Evolutionary conservation across 2,329 filamentous ascomycete genomes (phyloP), one percentile per base, ranked within the genome.

Genomic region (Aspergillus fumigatiaffinis): DNA sequence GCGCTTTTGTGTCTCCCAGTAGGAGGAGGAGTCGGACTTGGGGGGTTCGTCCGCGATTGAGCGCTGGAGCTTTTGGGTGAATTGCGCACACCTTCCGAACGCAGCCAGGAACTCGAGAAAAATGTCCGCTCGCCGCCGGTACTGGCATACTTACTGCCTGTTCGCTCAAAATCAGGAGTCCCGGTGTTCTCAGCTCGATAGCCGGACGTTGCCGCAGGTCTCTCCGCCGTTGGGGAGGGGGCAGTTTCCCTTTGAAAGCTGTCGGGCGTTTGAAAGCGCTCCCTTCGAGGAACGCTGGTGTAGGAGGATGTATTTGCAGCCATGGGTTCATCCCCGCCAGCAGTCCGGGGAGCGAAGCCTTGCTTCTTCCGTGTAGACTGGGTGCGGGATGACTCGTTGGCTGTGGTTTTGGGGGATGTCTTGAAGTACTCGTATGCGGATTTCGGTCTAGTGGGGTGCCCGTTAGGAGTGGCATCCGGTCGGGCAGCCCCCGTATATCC

Each of bases 261-360:
- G 53, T 63, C 63, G 38, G 73, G 64, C 21, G 62, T 62, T 17
- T 66, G 60, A 25, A 62, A 63, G 60, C 69, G 75, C 54, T 77
- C 74, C 46, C 65, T 63, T 41, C 72, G 68, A 25, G 64, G 65
- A 4, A 69, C 65, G 54, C 68, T 77, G 21, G 70, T 71, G 63
- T 81, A 82, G n/a, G 81, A 78, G 2, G 80, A 80, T 12, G 79
- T 80, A 57, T 79, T 78, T 20, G 72, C 68, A 23, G 83, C 83
- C 68, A 82, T 82, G 38, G 82, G 78, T 63, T 87, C 84, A 65
- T 87, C 84, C 38, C 79, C 82, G n/a, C 81, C 83, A 32, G 82
- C 77, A 6, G 77, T 78, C n/a, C 78, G 78, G 21, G 84, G 83
- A 55, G 84, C 81, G 65, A 86, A 87, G 4, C 83, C 84, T 48